Base-by-base conservation (phyloP, 257 asterid species). In the Salvia miltiorrhiza region DNA sequence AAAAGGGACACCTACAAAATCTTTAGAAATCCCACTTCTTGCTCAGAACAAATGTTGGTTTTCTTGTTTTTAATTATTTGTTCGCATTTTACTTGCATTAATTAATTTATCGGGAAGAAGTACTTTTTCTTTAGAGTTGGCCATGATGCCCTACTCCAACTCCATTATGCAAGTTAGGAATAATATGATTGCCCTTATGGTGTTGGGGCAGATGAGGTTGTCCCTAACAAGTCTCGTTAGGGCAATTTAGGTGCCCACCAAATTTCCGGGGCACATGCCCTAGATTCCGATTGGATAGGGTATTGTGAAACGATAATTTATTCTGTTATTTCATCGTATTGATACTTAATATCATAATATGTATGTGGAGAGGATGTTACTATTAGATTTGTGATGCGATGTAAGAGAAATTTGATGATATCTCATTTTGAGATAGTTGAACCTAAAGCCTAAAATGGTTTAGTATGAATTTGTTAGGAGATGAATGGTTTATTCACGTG, bases 141-240 rank as follows among this genome's bases (percentile, higher is more conserved):
- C 35, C 55, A 73, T 32, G 45, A 50, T 63, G 40, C 62, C 83
- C 82, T 73, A 78, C 69, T 50, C 35, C 48, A 21, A 10, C 82
- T 63, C 67, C 73, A 63, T 55, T 45, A 64, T 70, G 26, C 55
- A 47, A n/a, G 6, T 49, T 73, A 62, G 13, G 67, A 67, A 43
- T 62, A 50, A 43, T 55, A 57, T 62, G 64, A 67, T 60, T 79
- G 82, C 63, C 86, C 78, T 70, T 70, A 57, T 9, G 67, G 35
- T 73, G 40, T 66, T 76, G 76, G 84, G 82, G 69, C 74, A 73
- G 52, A 61, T 44, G 58, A 20, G 67, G 20, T 45, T 67, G 72
- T 53, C 78, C 78, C 70, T 61, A 24, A 62, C 41, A 41, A 60
- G 14, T 47, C 69, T 53, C 60, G 39, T 48, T 57, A 54, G 75